Evolutionary conservation across 2,329 filamentous ascomycete species (phyloP).

Genomic region (Peltaster fructicola): DNA sequence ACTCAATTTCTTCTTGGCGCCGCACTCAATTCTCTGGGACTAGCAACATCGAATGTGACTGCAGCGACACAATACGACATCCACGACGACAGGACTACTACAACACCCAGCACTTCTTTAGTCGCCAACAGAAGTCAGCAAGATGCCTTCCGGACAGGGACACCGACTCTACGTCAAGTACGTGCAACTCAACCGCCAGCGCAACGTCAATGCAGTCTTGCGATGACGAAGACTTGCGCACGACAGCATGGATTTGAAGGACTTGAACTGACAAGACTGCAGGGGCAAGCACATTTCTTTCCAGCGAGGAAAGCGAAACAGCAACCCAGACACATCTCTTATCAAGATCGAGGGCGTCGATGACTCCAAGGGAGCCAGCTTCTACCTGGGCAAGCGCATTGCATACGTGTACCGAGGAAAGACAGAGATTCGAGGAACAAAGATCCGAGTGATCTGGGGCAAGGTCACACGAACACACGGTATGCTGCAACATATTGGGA

Average conservation of each 20-base stretch:
- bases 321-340: constrained; percentile 63
- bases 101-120: constrained; percentile 2
- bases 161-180: constrained; percentile 20
- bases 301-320: constrained; percentile 85
- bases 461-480: constrained; percentile 93
- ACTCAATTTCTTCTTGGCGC: no score
- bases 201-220: no score
- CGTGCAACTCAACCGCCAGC: constrained; percentile 3
- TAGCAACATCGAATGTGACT: no score
- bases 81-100: constrained; percentile 5
- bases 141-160: constrained; percentile 14
- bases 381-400: constrained; percentile 98
- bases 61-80: constrained; percentile 5
- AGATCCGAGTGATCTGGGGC: constrained; percentile 98
- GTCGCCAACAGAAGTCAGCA: constrained; percentile 8
- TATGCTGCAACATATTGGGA: constrained; percentile 26
- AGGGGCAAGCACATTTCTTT: constrained; percentile 98
- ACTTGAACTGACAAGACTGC: no score
- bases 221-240: background rate
- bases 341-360: constrained; percentile 99
- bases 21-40: no score
- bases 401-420: constrained; percentile 96
- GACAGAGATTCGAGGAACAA: constrained; percentile 89
- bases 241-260: background rate
- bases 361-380: constrained; percentile 75